Evolutionary conservation across 2,329 filamentous ascomycete genomes (phyloP), one percentile per base, ranked within the genome.

Genomic region (Xylaria multiplex): DNA sequence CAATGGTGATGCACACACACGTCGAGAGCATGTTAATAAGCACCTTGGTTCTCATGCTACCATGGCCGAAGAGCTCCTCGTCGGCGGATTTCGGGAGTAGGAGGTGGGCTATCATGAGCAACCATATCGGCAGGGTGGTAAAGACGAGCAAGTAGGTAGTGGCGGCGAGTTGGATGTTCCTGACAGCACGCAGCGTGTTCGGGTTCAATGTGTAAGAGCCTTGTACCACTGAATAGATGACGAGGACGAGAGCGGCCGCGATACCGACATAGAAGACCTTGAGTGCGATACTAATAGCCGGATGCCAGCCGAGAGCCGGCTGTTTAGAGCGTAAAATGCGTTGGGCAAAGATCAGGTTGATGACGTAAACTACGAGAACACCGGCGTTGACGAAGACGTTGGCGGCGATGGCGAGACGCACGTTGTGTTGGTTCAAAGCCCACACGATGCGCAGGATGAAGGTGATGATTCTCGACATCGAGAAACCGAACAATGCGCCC

Each of bases 331-430:
- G 78, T 2, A 81, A 67, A 30, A 81, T 72, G 48, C 80, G 78
- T 65, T 80, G 79, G 1, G 77, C 75, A 61, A 81, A 78, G 65
- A 81, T 73, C 19, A 81, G 73, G 68, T 81, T 80, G 65, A 79
- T 69, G 35, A 78, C 68, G 54, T 79, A 80, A 19, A 79, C 37
- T 13, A 79, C 60, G 6, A 78, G 70, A 9, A 78, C 76, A 24
- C 80, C 80, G 57, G 77, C 77, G 55, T 80, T 80, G 35, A 77
- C 74, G 16, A 80, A 74, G 54, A 81, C 73, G 56, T 71, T 71
- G 45, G 78, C 77, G 30, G 76, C 72, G 19, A 81, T 74, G 27
- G 78, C 69, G 14, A 81, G 67, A 5, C 73, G 70, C 37, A 74
- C 69, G 62, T 77, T 74, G 60, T 65, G 58, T 61, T 52, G 73